Evolutionary conservation across 495 filamentous ascomycete species (phyloP).

Genomic region (Neurospora sp.): DNA sequence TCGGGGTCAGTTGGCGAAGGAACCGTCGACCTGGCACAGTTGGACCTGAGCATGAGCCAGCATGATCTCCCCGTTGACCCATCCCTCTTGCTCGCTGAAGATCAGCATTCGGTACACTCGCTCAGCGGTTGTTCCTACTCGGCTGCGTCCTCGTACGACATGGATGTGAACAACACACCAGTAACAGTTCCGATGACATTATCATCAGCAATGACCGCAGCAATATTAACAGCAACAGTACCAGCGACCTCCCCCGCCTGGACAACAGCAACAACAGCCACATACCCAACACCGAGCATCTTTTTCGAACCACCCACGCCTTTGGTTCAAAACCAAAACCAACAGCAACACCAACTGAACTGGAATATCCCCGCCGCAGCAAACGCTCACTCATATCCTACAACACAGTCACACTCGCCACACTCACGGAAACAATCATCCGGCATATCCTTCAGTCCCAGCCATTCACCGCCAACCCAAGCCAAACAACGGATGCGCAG

Average conservation of each 20-base stretch:
- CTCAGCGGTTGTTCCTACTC: constrained; percentile 13
- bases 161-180: background rate
- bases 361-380: background rate
- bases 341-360: background rate
- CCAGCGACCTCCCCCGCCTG: background rate
- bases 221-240: background rate
- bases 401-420: background rate
- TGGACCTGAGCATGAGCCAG: constrained; percentile 3
- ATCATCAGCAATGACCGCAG: background rate
- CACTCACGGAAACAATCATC: background rate
- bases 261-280: background rate
- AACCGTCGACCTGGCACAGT: background rate
- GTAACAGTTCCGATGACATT: constrained; percentile 7
- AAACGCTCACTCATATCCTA: background rate
- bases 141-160: constrained; percentile 15
- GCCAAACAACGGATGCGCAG: constrained; percentile 5
- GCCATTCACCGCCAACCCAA: background rate
- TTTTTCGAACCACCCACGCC: constrained; percentile 5
- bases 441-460: background rate
- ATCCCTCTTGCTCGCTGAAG: constrained; percentile 14
- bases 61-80: constrained; percentile 18
- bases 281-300: constrained; percentile 2
- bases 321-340: background rate
- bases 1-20: background rate
- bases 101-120: constrained; percentile 8